A percentile compares a stretch with the other conserved stretches of the same genome.
phyloP scores from a whole-genome alignment of 179 eudicot species.

The Patellifolia procumbens region DNA sequence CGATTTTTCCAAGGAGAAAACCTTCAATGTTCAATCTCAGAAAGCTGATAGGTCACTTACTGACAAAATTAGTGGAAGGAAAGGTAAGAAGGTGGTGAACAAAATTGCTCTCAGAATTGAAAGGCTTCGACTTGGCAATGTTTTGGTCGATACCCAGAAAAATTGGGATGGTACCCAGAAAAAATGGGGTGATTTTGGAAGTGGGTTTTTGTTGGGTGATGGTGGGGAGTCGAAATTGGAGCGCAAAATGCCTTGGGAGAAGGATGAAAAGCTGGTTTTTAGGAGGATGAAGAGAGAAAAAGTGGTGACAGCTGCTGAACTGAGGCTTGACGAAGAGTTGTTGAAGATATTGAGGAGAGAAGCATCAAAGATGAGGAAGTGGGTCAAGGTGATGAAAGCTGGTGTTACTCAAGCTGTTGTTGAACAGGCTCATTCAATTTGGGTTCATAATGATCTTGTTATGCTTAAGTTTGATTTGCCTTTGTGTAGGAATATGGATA shows the following conservation, averaged over 20 bases:
- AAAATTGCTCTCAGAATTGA: constrained; percentile 49
- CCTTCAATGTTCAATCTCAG: constrained; percentile 10
- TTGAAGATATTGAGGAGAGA: constrained; percentile 73
- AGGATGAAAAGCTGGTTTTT: constrained; percentile 52
- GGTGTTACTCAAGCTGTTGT: constrained; percentile 82
- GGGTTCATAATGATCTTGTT: constrained; percentile 80
- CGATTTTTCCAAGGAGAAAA: constrained; percentile 26
- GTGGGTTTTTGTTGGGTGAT: constrained; percentile 42
- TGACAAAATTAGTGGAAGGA: constrained; percentile 72
- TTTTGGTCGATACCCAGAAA: constrained; percentile 35
- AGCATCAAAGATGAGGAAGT: constrained; percentile 61
- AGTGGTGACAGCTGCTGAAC: constrained; percentile 56
- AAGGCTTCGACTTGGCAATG: constrained; percentile 35
- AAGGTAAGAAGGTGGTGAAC: constrained; percentile 68
- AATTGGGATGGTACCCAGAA: constrained; percentile 35
- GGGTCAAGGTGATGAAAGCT: constrained; percentile 86
- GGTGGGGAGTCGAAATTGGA: constrained; percentile 20
- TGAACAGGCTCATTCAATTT: constrained; percentile 60
- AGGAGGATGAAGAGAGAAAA: constrained; percentile 63
- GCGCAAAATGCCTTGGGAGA: constrained; percentile 78
- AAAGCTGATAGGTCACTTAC: constrained; percentile 50
- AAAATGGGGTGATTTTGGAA: constrained; percentile 34
- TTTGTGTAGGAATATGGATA: constrained; percentile 56
- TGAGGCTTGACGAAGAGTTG: constrained; percentile 63
- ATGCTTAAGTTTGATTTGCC: constrained; percentile 85